Percentiles rank a stretch among this genome's conserved stretches.
Evolutionary conservation across 768 basidiomycete species (phyloP).

Genomic region (Cystobasidiopsis lactophilus): DNA sequence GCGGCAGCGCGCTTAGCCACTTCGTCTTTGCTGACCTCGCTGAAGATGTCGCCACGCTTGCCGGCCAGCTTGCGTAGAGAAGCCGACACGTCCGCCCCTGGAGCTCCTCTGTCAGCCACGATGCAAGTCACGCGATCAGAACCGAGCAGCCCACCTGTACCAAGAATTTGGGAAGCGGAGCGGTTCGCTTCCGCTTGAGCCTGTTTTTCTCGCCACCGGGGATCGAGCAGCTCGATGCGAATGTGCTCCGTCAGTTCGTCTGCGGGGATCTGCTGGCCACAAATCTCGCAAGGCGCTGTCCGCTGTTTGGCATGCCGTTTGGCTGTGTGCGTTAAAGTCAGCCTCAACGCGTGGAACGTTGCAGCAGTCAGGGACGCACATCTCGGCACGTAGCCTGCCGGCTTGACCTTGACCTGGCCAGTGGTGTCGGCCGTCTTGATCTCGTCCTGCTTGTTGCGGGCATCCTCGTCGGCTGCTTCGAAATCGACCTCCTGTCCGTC

Average conservation of each 20-base stretch:
- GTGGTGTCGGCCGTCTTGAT: slow-evolving; percentile 15
- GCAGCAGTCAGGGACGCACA: neutral
- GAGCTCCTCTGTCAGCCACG: too few relatives aligned
- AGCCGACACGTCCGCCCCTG: slow-evolving; percentile 68
- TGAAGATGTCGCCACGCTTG: slow-evolving; percentile 94
- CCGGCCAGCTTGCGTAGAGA: slow-evolving; percentile 81
- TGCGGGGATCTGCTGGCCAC: slow-evolving; percentile 86
- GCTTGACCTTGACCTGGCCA: slow-evolving; percentile 9
- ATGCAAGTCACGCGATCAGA: neutral
- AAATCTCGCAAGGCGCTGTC: slow-evolving; percentile 56
- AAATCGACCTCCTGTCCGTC: slow-evolving; percentile 35
- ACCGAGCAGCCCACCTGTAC: slow-evolving; percentile 23
- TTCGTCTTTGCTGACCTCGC: slow-evolving; percentile 80
- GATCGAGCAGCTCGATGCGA: slow-evolving; percentile 92
- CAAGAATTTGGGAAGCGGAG: slow-evolving; percentile 31
- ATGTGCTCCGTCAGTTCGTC: slow-evolving; percentile 94
- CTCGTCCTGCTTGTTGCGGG: slow-evolving; percentile 20
- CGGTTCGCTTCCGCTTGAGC: slow-evolving; percentile 70
- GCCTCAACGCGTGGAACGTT: neutral
- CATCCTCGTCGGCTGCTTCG: slow-evolving; percentile 38
- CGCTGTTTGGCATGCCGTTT: slow-evolving; percentile 35
- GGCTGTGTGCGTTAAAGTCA: slow-evolving; percentile 37
- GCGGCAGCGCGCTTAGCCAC: slow-evolving; percentile 44
- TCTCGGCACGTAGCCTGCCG: slow-evolving; percentile 1
- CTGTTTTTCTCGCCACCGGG: slow-evolving; percentile 92